phyloP scores from a whole-genome alignment of 768 basidiomycete species.

The Daedaleopsis sinensis region DNA sequence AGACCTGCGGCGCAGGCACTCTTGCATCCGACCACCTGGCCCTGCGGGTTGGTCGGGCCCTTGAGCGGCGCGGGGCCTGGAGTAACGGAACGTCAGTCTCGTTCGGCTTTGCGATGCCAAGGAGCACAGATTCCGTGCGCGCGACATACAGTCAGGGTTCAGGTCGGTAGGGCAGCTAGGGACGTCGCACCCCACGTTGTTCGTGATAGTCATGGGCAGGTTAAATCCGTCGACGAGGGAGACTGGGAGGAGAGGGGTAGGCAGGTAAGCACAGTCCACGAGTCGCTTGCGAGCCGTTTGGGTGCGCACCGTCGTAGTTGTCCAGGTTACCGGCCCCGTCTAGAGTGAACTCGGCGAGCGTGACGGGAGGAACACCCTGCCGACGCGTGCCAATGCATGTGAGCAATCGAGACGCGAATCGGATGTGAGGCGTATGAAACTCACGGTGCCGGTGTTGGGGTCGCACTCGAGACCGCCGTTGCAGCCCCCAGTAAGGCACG shows the following conservation, averaged over 20 bases:
- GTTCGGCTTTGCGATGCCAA: too few species aligned
- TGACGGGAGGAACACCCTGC: slow-evolving; percentile 39
- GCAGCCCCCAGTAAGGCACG: slow-evolving; percentile 42
- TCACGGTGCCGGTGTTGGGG: slow-evolving; percentile 39
- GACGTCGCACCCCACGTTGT: slow-evolving; percentile 34
- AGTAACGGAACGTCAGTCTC: not conserved
- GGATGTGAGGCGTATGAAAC: not conserved
- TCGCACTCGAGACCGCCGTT: slow-evolving; percentile 43
- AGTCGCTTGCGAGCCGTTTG: not conserved
- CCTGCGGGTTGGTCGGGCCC: slow-evolving; percentile 38
- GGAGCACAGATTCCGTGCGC: too few species aligned
- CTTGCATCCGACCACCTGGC: slow-evolving; percentile 45
- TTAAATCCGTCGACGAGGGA: slow-evolving; percentile 38
- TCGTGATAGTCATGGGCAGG: slow-evolving; percentile 37
- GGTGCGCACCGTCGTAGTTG: slow-evolving; percentile 37
- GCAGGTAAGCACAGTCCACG: not conserved
- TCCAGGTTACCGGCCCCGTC: slow-evolving; percentile 29
- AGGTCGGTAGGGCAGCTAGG: slow-evolving; percentile 40
- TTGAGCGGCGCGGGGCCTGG: slow-evolving; percentile 30
- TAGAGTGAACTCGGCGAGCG: slow-evolving; percentile 41
- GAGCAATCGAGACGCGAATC: not conserved
- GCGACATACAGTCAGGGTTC: slow-evolving; percentile 32
- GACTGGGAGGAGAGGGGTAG: slow-evolving; percentile 15
- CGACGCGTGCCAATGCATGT: slow-evolving; percentile 15
- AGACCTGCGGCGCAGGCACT: slow-evolving; percentile 45